These are phyloP conservation scores for Penicillium bialowiezense DNA, from an alignment of 495 filamentous ascomycete species.

Conservation along the genomic window DNA sequence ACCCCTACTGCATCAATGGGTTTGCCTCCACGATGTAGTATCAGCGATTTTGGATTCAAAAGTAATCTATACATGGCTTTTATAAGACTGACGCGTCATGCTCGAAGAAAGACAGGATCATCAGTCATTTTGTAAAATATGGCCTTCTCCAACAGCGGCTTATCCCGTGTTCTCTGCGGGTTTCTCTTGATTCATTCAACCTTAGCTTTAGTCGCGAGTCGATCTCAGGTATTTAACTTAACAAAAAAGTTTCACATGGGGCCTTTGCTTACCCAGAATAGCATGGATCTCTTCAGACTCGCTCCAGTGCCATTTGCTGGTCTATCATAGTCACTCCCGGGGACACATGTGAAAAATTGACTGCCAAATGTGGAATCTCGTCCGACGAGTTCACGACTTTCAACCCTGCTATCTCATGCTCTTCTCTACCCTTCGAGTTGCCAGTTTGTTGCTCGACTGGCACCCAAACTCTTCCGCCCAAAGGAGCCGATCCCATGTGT, in stretches of 20 bases:
- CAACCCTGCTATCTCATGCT: background rate
- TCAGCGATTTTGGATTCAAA: too few species aligned
- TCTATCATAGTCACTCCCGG: background rate
- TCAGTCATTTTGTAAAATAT: background rate
- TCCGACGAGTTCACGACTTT: background rate
- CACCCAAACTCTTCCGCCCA: background rate
- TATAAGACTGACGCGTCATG: background rate
- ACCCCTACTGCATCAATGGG: conserved; percentile 2
- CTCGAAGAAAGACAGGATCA: background rate
- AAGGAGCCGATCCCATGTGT: background rate
- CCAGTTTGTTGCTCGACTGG: background rate
- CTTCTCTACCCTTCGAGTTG: background rate
- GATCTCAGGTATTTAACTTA: background rate
- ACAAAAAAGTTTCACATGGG: background rate
- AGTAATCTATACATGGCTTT: background rate
- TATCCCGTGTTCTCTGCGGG: background rate
- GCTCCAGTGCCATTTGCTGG: background rate
- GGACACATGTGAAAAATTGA: background rate
- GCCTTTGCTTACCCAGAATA: background rate
- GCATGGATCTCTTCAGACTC: background rate
- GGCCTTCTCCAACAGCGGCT: background rate
- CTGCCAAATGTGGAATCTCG: background rate
- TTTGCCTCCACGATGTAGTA: background rate
- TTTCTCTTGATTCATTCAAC: background rate
- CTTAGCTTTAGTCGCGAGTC: background rate